phyloP scores from a whole-genome alignment of 164 flowering plant species.

The Berberis vulgaris region DNA sequence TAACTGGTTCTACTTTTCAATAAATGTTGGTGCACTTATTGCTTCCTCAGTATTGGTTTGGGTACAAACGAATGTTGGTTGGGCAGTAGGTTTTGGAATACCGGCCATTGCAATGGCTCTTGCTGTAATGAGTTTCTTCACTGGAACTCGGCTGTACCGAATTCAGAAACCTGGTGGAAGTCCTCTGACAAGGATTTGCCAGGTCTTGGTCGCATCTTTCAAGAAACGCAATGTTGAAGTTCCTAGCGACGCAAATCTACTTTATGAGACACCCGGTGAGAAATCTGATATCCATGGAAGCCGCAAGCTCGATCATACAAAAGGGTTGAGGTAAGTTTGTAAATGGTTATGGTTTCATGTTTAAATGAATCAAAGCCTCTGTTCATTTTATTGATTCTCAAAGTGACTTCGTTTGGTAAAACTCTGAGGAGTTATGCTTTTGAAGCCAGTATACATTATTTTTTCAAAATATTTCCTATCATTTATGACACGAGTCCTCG shows the following conservation, averaged over 20 bases:
- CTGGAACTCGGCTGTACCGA: constrained; percentile 26
- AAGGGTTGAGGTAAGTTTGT: constrained; percentile 23
- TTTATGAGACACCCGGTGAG: constrained; percentile 26
- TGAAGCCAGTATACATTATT: too few species aligned
- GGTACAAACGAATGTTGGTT: constrained; percentile 35
- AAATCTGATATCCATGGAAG: constrained; percentile 29
- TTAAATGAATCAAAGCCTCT: not conserved
- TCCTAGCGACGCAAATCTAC: constrained; percentile 24
- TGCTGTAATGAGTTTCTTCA: constrained; percentile 30
- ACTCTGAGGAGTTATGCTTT: too few species aligned
- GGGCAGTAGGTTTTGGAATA: constrained; percentile 40
- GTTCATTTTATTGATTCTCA: not conserved
- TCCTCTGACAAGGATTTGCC: constrained; percentile 29
- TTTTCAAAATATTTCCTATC: too few species aligned
- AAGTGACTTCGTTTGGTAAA: too few species aligned
- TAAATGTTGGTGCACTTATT: constrained; percentile 38
- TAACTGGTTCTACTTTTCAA: constrained; percentile 38
- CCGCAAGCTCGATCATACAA: constrained; percentile 43
- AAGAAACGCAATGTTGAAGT: constrained; percentile 22
- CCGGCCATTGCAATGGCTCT: constrained; percentile 38
- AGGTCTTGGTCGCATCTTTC: constrained; percentile 33
- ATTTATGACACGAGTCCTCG: too few species aligned
- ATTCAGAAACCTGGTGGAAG: constrained; percentile 38
- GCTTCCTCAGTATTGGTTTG: constrained; percentile 36
- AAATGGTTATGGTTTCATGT: not conserved